Evolutionary conservation across 805 yeast genomes (phyloP).

Genomic region (Wickerhamiella musiphila): DNA sequence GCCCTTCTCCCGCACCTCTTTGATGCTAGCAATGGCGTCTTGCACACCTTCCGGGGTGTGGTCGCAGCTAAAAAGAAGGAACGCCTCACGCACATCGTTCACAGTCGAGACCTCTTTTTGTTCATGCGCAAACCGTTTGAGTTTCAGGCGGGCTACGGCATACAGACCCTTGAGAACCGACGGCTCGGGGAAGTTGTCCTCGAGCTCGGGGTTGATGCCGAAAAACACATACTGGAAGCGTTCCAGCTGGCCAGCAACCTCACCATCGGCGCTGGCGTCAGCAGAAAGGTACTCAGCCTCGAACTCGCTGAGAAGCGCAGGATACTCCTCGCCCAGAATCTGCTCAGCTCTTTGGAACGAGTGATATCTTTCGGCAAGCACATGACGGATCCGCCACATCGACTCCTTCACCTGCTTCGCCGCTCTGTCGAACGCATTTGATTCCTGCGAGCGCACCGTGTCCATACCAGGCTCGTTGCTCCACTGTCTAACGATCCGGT

Average conservation of each 20-base stretch:
- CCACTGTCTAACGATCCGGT: slow-evolving; percentile 33
- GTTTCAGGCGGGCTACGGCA: slow-evolving; percentile 51
- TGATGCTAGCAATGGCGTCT: slow-evolving; percentile 27
- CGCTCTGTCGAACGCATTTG: slow-evolving; percentile 18
- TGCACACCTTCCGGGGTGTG: slow-evolving; percentile 25
- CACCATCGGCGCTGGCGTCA: slow-evolving; percentile 36
- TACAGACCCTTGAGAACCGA: slow-evolving; percentile 50
- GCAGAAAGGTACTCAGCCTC: slow-evolving; percentile 37
- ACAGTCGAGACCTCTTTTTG: slow-evolving; percentile 13
- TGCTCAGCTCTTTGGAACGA: slow-evolving; percentile 42
- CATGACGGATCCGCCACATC: slow-evolving; percentile 73
- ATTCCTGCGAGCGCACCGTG: slow-evolving; percentile 6
- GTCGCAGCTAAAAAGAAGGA: slow-evolving; percentile 31
- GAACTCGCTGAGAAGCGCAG: slow-evolving; percentile 39
- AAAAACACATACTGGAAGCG: slow-evolving; percentile 69
- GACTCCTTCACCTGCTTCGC: slow-evolving; percentile 35
- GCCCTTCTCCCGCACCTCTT: slow-evolving; percentile 28
- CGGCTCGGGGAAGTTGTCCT: slow-evolving; percentile 39
- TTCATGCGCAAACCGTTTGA: slow-evolving; percentile 30
- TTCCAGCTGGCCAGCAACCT: slow-evolving; percentile 48
- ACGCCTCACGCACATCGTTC: slow-evolving; percentile 29
- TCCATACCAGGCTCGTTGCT: slow-evolving; percentile 13
- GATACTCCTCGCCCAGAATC: slow-evolving; percentile 26
- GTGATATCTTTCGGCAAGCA: slow-evolving; percentile 67
- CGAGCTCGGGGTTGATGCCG: slow-evolving; percentile 63